phyloP scores from a whole-genome alignment of 768 basidiomycete genomes.

The Saitozyma podzolica region DNA sequence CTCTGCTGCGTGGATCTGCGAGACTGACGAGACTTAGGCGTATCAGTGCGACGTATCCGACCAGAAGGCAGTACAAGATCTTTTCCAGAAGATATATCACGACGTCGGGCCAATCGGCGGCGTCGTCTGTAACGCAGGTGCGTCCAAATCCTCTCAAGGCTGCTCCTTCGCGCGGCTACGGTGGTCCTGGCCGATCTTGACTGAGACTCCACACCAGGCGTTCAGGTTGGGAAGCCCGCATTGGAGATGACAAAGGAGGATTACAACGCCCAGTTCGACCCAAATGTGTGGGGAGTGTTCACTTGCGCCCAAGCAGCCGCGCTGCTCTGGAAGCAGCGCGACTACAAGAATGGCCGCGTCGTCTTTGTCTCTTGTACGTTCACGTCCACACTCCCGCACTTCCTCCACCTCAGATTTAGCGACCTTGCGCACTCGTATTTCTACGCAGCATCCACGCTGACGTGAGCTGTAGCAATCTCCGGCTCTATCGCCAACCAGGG shows the following conservation, averaged over 20 bases:
- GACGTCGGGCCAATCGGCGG: constrained; percentile 49
- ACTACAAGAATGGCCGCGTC: constrained; percentile 45
- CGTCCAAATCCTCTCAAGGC: constrained; percentile 3
- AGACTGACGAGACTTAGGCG: constrained; percentile 19
- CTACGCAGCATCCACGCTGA: neutral
- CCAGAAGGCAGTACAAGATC: constrained; percentile 28
- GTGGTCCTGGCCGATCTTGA: neutral
- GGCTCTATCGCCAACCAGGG: constrained; percentile 39
- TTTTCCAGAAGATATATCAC: constrained; percentile 36
- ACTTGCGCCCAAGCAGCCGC: constrained; percentile 41
- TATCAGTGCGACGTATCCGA: constrained; percentile 46
- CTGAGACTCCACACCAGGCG: constrained; percentile 11
- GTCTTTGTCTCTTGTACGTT: constrained; percentile 47
- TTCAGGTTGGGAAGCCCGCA: constrained; percentile 37
- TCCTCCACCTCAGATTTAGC: neutral
- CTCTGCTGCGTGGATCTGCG: neutral
- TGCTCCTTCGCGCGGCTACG: neutral
- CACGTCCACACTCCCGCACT: neutral
- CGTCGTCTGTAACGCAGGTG: constrained; percentile 46
- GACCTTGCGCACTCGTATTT: neutral
- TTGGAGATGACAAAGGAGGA: constrained; percentile 46
- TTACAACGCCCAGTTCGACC: constrained; percentile 31
- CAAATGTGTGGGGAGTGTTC: constrained; percentile 48
- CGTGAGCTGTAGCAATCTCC: constrained; percentile 32
- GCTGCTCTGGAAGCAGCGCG: constrained; percentile 44